Evolutionary conservation across 2,329 filamentous ascomycete genomes (phyloP).

Genomic region (Coniochaeta sp.): DNA sequence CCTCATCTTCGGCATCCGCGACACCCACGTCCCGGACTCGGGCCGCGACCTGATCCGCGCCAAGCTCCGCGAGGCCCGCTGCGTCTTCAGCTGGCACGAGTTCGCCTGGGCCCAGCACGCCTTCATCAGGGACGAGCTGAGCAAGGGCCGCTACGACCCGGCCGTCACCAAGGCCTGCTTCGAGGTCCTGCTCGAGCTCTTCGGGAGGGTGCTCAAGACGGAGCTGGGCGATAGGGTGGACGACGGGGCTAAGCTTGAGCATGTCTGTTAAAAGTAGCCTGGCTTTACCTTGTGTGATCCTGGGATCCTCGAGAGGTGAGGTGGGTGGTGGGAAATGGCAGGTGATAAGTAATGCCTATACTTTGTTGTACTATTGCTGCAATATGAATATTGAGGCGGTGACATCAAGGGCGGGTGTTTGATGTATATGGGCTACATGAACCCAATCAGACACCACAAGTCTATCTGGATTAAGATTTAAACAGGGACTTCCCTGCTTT

Average conservation of each 20-base stretch:
- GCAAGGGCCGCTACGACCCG: slow-evolving; percentile 89
- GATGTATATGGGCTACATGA: background rate
- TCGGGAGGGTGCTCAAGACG: slow-evolving; percentile 67
- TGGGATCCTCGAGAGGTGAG: no score
- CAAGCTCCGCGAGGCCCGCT: slow-evolving; percentile 69
- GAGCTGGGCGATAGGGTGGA: slow-evolving; percentile 67
- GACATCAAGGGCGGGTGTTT: background rate
- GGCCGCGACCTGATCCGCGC: slow-evolving; percentile 78
- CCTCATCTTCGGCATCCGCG: slow-evolving; percentile 88
- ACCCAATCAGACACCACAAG: background rate
- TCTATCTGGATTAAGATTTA: background rate
- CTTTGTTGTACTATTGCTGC: no score
- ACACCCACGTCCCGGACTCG: slow-evolving; percentile 79
- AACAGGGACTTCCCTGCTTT: background rate
- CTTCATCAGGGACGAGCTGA: slow-evolving; percentile 87
- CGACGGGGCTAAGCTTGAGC: slow-evolving; percentile 55
- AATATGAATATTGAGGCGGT: no score
- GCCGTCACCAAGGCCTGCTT: slow-evolving; percentile 83
- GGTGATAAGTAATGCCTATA: no score
- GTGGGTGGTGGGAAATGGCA: no score
- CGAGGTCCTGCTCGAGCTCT: slow-evolving; percentile 81
- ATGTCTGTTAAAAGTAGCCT: slow-evolving; percentile 57
- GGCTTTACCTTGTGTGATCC: no score
- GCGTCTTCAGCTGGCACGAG: slow-evolving; percentile 77
- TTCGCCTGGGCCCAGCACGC: slow-evolving; percentile 92